These are phyloP conservation scores for Davidsoniella neocaledoniae DNA, from an alignment of 2,329 filamentous ascomycete genomes.

Conservation along the genomic window DNA sequence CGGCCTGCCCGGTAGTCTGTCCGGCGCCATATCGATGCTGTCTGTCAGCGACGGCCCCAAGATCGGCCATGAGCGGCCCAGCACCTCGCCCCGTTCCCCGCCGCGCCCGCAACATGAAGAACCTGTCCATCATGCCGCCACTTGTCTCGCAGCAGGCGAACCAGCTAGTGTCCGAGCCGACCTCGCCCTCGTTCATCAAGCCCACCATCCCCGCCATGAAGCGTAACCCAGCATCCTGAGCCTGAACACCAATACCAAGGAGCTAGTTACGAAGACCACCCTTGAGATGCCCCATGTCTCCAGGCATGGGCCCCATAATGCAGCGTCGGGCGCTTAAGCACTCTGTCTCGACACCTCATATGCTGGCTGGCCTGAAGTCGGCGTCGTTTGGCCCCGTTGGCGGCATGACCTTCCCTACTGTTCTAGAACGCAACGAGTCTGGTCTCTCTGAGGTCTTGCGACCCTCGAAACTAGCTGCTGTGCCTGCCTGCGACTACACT, in stretches of 20 bases:
- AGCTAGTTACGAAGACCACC: constrained; percentile 31
- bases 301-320: constrained; percentile 39
- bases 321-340: constrained; percentile 49
- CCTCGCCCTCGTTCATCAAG: constrained; percentile 65
- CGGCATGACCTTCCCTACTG: constrained; percentile 47
- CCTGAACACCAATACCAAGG: constrained; percentile 52
- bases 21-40: constrained; percentile 19
- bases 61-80: constrained; percentile 33
- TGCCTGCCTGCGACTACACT: background rate
- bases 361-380: constrained; percentile 41
- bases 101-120: constrained; percentile 69
- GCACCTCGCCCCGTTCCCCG: constrained; percentile 52
- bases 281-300: constrained; percentile 40
- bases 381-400: constrained; percentile 43
- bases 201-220: constrained; percentile 54
- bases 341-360: constrained; percentile 50
- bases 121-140: constrained; percentile 58
- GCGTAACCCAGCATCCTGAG: constrained; percentile 62
- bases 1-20: constrained; percentile 20
- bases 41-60: constrained; percentile 25
- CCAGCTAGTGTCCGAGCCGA: constrained; percentile 44
- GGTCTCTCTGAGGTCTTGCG: constrained; percentile 42
- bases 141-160: constrained; percentile 24
- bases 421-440: constrained; percentile 41
- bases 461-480: constrained; percentile 29